These are phyloP conservation scores for Kokia cookei DNA, from an alignment of 441 rosid genomes.

Conservation along the genomic window DNA sequence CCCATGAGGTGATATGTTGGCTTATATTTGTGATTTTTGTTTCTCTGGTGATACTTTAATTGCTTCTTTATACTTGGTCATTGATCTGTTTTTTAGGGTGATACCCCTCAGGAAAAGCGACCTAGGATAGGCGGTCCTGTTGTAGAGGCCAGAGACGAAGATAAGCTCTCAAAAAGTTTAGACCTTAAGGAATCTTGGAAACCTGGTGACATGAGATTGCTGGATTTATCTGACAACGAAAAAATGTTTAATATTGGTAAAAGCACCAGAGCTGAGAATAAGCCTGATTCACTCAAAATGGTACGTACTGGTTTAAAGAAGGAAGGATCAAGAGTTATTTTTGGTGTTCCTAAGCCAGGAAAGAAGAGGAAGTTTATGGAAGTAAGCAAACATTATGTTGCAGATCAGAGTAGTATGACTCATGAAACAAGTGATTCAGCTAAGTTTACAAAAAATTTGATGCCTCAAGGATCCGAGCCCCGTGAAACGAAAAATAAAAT, in stretches of 20 bases:
- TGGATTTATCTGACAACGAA: slow-evolving; percentile 52
- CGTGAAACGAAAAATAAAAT: slow-evolving; percentile 59
- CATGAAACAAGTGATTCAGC: slow-evolving; percentile 51
- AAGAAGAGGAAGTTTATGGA: slow-evolving; percentile 98
- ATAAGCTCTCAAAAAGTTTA: slow-evolving; percentile 29
- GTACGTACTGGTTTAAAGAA: slow-evolving; percentile 71
- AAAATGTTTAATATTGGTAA: slow-evolving; percentile 68
- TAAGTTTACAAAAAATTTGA: slow-evolving; percentile 55
- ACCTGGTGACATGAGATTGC: slow-evolving; percentile 42
- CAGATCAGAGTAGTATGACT: slow-evolving; percentile 40
- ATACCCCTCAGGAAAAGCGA: slow-evolving; percentile 81
- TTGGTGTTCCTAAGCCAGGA: slow-evolving; percentile 98
- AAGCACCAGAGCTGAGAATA: slow-evolving; percentile 41
- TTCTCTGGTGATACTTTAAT: slow-evolving; percentile 1
- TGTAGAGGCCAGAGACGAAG: slow-evolving; percentile 45
- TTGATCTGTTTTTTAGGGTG: slow-evolving; percentile 59
- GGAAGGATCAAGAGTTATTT: slow-evolving; percentile 74
- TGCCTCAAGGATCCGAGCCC: slow-evolving; percentile 61
- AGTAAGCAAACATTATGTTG: slow-evolving; percentile 86
- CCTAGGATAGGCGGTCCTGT: slow-evolving; percentile 42
- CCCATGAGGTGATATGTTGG: slow-evolving; percentile 43
- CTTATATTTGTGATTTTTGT: not conserved
- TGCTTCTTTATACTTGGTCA: slow-evolving; percentile 13
- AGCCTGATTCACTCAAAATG: slow-evolving; percentile 47
- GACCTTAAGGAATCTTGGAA: slow-evolving; percentile 34